Evolutionary conservation across 768 basidiomycete species (phyloP), one percentile per base, ranked within the genome.

Genomic region (Kwoniella sp.): DNA sequence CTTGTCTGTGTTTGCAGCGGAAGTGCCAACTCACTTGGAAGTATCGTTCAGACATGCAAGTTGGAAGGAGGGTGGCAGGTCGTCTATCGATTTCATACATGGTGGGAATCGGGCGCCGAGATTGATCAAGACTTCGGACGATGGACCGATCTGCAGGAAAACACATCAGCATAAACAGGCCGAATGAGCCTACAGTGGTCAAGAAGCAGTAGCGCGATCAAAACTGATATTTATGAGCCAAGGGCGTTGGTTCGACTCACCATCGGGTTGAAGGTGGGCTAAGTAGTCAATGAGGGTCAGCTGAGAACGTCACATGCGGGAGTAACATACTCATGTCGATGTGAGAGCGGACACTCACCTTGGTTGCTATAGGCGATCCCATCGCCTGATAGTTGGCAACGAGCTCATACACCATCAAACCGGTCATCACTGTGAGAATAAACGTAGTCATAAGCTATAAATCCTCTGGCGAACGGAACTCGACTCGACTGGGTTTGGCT

Each of bases 41-140:
- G 90, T 92, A 75, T 93, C 87, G 73, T 91, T 91, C 67, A 91
- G 81, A 76, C 91, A 90, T 88, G 68, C 64, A 33, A 63, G 33
- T 26, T 37, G 48, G 58, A 68, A 75, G 8, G 71, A 33, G 4
- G 68, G 63, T 3, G 68, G 59, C 21, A 77, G 51, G 19, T 47
- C 72, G 13, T 58, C 44, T 24, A 77, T 69, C 9, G 61, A 55
- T 49, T 65, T 63, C 51, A 63, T 68, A 62, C 65, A 57, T 55
- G 93, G 90, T 15, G 91, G 90, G 76, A 93, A 96, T 26, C 95
- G 89, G 24, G 95, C 92, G 2, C 94, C 94, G 55, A 91, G 82
- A 71, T 89, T 86, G 63, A 97, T 91, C 15, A 98, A 82, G 1
- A 88, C 91, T 50, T 87, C 88, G 52, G 85, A 85, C 0, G 90